Conservation (phyloP, 2,329 filamentous ascomycete genomes). For the Calonectria pauciramosa region DNA sequence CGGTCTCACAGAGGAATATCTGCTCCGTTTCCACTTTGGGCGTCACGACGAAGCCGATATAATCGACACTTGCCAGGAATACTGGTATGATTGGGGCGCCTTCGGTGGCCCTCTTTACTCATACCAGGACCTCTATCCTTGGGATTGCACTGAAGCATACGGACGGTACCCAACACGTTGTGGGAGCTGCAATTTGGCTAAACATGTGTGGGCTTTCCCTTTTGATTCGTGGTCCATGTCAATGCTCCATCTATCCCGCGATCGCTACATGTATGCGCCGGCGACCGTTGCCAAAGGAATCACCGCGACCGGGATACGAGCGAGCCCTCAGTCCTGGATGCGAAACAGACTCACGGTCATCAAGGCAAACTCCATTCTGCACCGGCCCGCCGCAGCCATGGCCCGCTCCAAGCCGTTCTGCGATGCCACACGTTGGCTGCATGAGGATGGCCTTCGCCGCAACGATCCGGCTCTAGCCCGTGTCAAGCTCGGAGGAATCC, state of each 20-base stretch:
- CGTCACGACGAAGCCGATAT: slow-evolving; percentile 57
- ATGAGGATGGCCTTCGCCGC: background rate
- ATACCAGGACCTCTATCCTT: slow-evolving; percentile 59
- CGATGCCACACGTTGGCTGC: background rate
- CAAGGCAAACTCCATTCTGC: background rate
- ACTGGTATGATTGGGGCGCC: slow-evolving; percentile 61
- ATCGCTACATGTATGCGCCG: background rate
- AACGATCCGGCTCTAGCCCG: background rate
- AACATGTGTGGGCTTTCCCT: background rate
- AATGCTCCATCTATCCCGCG: background rate
- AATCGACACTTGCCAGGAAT: slow-evolving; percentile 58
- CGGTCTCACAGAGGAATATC: background rate
- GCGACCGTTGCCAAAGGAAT: background rate
- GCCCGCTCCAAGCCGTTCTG: background rate
- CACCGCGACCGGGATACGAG: background rate
- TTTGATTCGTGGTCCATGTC: slow-evolving; percentile 7
- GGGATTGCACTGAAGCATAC: slow-evolving; percentile 63
- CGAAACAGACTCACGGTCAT: background rate
- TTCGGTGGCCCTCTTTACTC: slow-evolving; percentile 55
- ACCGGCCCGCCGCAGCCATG: background rate
- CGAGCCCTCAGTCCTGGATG: slow-evolving; percentile 1
- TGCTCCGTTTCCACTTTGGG: slow-evolving; percentile 37
- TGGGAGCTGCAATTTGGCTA: background rate
- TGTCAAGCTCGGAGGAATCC: background rate
- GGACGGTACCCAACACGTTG: background rate